Conservation (phyloP, 306 rosid species). For the Quercus dentata region DNA sequence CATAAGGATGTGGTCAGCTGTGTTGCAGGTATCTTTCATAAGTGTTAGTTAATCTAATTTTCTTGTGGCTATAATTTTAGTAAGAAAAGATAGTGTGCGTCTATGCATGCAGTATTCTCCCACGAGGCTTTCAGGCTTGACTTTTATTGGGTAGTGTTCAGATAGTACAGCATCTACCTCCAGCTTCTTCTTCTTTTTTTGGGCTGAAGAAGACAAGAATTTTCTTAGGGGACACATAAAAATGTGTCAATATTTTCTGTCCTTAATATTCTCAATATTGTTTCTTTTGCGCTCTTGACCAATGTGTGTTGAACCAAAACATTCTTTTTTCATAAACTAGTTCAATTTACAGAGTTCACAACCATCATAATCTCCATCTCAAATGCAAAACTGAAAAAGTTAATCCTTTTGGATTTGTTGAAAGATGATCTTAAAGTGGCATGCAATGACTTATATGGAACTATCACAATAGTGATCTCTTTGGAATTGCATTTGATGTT, state of each 20-base stretch:
- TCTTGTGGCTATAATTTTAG: not conserved
- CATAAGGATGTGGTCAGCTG: conserved; percentile 98
- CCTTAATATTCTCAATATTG: not conserved
- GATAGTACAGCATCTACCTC: not conserved
- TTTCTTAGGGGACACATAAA: not conserved
- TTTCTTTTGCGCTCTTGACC: not conserved
- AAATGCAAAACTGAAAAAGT: not conserved
- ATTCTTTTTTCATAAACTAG: not conserved
- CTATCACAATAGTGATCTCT: not conserved
- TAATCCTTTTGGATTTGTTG: not conserved
- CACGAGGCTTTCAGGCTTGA: not conserved
- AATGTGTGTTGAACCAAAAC: not conserved
- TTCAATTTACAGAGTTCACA: not conserved
- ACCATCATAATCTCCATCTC: not conserved
- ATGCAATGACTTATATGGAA: not conserved
- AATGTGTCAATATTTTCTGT: not conserved
- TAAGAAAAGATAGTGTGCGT: not conserved
- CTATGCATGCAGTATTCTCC: not conserved
- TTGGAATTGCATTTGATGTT: not conserved
- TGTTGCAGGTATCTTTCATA: conserved; percentile 72
- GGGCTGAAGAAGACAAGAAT: not conserved
- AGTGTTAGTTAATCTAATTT: not conserved
- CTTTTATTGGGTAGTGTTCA: not conserved
- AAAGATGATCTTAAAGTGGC: not conserved
- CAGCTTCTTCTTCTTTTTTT: not conserved